Conservation (phyloP, 2,329 filamentous ascomycete species). For the Trichoderma sp. region DNA sequence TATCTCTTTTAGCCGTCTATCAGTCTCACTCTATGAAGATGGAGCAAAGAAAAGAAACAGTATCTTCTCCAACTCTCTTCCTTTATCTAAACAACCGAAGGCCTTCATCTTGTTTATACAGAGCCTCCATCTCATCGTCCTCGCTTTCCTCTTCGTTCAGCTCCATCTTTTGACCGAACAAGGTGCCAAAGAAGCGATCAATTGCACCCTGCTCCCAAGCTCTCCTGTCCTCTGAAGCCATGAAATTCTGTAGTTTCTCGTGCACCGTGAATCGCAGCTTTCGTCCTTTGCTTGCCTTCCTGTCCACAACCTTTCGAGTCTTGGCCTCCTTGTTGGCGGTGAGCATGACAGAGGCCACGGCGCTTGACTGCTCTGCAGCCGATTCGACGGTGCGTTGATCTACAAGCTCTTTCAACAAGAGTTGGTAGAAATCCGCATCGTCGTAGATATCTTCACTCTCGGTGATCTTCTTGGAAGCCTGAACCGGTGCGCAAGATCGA, state of each 20-base stretch:
- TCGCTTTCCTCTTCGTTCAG: conserved; percentile 62
- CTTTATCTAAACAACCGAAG: conserved; percentile 54
- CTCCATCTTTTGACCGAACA: conserved; percentile 72
- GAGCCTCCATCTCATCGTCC: conserved; percentile 56
- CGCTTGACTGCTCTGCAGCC: conserved; percentile 51
- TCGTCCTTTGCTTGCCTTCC: conserved; percentile 90
- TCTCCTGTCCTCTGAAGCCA: conserved; percentile 85
- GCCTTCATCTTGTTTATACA: conserved; percentile 58
- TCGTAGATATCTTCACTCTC: conserved; percentile 76
- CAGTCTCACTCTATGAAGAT: conserved; percentile 1
- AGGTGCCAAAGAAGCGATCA: conserved; percentile 74
- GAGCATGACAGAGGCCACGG: conserved; percentile 62
- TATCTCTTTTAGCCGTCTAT: conserved; percentile 1
- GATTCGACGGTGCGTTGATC: conserved; percentile 80
- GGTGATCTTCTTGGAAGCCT: conserved; percentile 60
- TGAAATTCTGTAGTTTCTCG: conserved; percentile 97
- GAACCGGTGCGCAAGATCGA: conserved; percentile 75
- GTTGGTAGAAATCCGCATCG: conserved; percentile 92
- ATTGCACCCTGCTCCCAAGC: conserved; percentile 80
- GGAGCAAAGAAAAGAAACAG: background rate
- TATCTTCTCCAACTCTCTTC: background rate
- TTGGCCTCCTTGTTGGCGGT: conserved; percentile 76
- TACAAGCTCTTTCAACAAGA: conserved; percentile 89
- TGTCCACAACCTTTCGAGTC: conserved; percentile 82
- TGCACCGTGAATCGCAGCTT: conserved; percentile 95